Evolutionary conservation across 2,329 filamentous ascomycete species (phyloP), one percentile per base, ranked within the genome.

Genomic region (Trichoderma simmonsii): DNA sequence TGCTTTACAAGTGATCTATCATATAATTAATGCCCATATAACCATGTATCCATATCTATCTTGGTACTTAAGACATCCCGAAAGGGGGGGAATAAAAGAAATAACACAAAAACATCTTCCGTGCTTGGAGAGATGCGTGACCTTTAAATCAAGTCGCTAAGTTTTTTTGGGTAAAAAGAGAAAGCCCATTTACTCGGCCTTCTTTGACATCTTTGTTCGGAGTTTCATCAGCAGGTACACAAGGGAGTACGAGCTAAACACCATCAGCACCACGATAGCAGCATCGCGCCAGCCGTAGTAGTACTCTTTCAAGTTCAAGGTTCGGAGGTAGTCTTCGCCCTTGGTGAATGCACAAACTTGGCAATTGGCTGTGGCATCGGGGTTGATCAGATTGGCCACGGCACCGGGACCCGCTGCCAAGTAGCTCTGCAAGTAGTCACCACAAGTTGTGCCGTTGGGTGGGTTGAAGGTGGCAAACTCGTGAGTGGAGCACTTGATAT

Each of bases 251-350:
- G 85, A 86, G 70, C 84, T 86, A 51, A 88, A 72, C 1, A 82
- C 86, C 74, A 91, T 90, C 6, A 88, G 80, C 1, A 86, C 86
- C 3, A 87, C 85, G 62, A 92, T 89, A 0, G 77, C 91, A 0
- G 88, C 88, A 79, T 93, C 85, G 63, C 91, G 85, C 91, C 91
- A 93, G 0, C 89, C 90, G 75, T 89, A 89, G 73, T 85, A 88
- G 74, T 91, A 88, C 4, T 88, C 84, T 1, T 83, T 82, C 8
- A 93, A 75, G 76, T 92, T 91, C 14, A 93, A 74, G 0, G 84
- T 88, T 2, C 79, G 75, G 3, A 93, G 78, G 74, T 91, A 93
- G 71, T 91, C 90, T 6, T 85, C 83, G 0, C 89, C 90, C 21
- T 77, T 80, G 1, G 78, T 79, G 77, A 88, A 93, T 73, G 88